Conservation (phyloP, 805 yeast species). For the Ascoidea tarda region DNA sequence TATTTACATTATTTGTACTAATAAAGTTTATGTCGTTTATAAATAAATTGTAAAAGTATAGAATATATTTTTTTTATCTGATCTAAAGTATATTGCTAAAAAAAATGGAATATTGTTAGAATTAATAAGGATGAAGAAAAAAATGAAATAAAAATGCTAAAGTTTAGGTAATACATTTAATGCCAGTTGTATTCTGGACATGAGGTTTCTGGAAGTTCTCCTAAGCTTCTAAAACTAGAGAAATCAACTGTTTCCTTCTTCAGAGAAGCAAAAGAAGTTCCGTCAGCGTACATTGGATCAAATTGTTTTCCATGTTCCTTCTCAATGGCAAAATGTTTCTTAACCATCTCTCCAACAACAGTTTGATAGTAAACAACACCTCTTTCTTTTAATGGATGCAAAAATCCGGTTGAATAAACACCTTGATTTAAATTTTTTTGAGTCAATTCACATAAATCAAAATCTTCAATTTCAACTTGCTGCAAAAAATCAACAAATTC, state of each 20-base stretch:
- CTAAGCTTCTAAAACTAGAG: neutral
- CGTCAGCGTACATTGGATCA: conserved; percentile 22
- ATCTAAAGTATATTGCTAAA: no score
- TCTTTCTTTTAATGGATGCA: conserved; percentile 43
- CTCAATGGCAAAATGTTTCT: conserved; percentile 34
- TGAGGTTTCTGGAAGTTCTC: neutral
- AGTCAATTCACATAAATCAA: conserved; percentile 41
- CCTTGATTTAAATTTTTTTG: conserved; percentile 51
- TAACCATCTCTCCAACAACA: conserved; percentile 42
- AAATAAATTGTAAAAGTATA: no score
- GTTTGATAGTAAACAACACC: conserved; percentile 47
- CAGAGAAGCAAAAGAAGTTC: neutral
- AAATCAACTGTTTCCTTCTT: neutral
- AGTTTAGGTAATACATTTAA: no score
- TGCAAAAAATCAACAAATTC: conserved; percentile 53
- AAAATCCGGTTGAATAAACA: conserved; percentile 40
- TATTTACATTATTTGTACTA: no score
- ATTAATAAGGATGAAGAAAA: no score
- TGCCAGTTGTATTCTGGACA: neutral
- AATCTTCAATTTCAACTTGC: conserved; percentile 48
- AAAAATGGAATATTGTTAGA: no score
- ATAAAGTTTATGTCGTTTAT: no score
- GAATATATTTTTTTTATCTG: no score
- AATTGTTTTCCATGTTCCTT: conserved; percentile 28
- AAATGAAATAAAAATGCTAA: no score